Conservation (phyloP, 2,329 filamentous ascomycete genomes). For the Gremmenia infestans region DNA sequence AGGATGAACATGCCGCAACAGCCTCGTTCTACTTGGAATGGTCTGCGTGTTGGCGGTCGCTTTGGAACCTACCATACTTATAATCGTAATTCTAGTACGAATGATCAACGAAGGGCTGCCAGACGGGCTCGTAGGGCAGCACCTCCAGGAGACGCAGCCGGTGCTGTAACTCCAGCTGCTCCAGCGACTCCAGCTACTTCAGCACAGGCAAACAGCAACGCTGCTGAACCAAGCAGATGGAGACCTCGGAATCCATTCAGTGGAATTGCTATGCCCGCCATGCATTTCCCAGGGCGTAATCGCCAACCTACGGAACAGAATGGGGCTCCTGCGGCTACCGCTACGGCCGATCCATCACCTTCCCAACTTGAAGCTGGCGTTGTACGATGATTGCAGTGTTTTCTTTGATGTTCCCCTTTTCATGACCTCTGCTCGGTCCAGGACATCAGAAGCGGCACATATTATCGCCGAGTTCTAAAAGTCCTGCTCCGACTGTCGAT, state of each 20-base stretch:
- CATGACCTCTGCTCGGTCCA: too few species aligned
- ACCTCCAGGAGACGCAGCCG: conserved; percentile 3
- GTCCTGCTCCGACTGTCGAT: not conserved
- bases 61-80: conserved; percentile 13
- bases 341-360: conserved; percentile 22
- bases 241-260: conserved; percentile 26
- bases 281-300: conserved; percentile 20
- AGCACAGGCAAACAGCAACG: conserved; percentile 6
- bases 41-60: conserved; percentile 24
- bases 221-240: conserved; percentile 19
- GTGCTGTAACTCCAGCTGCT: not conserved
- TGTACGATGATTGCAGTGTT: conserved; percentile 18
- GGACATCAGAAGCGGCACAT: too few species aligned
- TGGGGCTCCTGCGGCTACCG: not conserved
- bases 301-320: conserved; percentile 8
- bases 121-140: conserved; percentile 15
- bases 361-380: conserved; percentile 32
- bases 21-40: conserved; percentile 26
- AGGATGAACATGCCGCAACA: conserved; percentile 24
- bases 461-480: too few species aligned
- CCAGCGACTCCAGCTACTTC: not conserved
- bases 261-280: conserved; percentile 18
- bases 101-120: conserved; percentile 6
- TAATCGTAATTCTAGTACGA: not conserved
- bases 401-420: not conserved